Evolutionary conservation across 2,329 filamentous ascomycete genomes (phyloP), one percentile per base, ranked within the genome.

Genomic region (Neofusicoccum laricinum): DNA sequence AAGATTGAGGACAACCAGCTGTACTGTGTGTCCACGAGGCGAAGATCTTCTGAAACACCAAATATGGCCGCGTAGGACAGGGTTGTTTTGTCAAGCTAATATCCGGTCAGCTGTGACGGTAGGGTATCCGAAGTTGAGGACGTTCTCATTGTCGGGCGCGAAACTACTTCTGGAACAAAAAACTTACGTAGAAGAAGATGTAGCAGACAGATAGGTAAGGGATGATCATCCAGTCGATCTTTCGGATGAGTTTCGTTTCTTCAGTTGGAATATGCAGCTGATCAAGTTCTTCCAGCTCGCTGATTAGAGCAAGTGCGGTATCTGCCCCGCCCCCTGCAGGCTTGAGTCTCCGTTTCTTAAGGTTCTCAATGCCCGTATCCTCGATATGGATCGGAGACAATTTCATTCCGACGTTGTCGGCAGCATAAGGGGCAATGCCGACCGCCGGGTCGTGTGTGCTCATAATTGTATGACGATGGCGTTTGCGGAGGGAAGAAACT

Each of bases 1-100:
- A 65, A 65, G 12, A 66, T 66, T 14, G 61, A 65, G 4, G 64
- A 65, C 7, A 67, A 57, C 48, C 64, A 66, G 32, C 55, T 53
- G 48, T 67, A 67, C 19, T 67, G 49, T 14, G 59, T 62, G 8
- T 50, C 66, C 1, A 30, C 19, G 40, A 67, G 66, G 15, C 65
- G 43, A 2, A 65, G 57, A 30, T 66, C 65, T 12, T 57, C 66
- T 15, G 58, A 65, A 19, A 67, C 19, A 1, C 66, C 66, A n/a
- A 66, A 67, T 8, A 67, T 65, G 17, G 66, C 64, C 14, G 66
- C 53, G 21, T 58, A 58, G 1, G 76, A 79, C 1, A 89, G 77
- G 0, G 85, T 86, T 0, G 85, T 82, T 72, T 89, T 89, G 76
- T 89, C 86, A 6, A 88, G 78, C 46, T 49, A 15, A 11, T n/a